Percentiles rank a stretch among this genome's conserved stretches.
phyloP scores from a whole-genome alignment of 2,329 filamentous ascomycete species.

The Emergomyces pasteurianus region DNA sequence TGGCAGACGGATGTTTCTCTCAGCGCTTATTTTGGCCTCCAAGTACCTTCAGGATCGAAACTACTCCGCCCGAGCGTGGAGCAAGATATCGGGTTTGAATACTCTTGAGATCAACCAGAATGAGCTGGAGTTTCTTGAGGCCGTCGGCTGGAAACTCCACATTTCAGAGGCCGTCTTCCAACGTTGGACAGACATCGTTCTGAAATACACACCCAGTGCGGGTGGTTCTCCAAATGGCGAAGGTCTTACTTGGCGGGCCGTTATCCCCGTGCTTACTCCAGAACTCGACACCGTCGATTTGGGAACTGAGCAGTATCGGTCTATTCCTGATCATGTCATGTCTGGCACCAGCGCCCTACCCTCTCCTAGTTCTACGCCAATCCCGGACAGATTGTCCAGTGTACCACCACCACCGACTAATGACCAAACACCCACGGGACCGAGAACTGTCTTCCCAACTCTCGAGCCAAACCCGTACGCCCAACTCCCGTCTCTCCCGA shows the following conservation, averaged over 20 bases:
- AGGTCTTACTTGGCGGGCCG: slow-evolving; percentile 30
- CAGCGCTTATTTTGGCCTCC: slow-evolving; percentile 86
- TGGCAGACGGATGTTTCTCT: slow-evolving; percentile 92
- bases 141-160: slow-evolving; percentile 90
- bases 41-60: slow-evolving; percentile 98
- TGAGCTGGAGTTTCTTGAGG: slow-evolving; percentile 79
- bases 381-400: not conserved
- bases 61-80: slow-evolving; percentile 95
- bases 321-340: slow-evolving; percentile 12
- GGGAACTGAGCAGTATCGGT: slow-evolving; percentile 20
- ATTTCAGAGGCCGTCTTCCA: slow-evolving; percentile 82
- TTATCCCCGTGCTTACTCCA: slow-evolving; percentile 46
- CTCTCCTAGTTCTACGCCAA: not conserved
- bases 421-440: slow-evolving; percentile 22
- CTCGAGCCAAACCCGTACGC: slow-evolving; percentile 39
- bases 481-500: slow-evolving; percentile 43
- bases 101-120: slow-evolving; percentile 93
- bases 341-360: slow-evolving; percentile 9
- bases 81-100: slow-evolving; percentile 94
- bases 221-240: slow-evolving; percentile 26
- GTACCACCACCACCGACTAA: slow-evolving; percentile 5
- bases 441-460: slow-evolving; percentile 31
- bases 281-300: slow-evolving; percentile 41
- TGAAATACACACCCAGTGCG: slow-evolving; percentile 62
- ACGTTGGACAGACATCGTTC: slow-evolving; percentile 84